Evolutionary conservation across 2,329 filamentous ascomycete species (phyloP).

Genomic region (Trichoderma sp.): DNA sequence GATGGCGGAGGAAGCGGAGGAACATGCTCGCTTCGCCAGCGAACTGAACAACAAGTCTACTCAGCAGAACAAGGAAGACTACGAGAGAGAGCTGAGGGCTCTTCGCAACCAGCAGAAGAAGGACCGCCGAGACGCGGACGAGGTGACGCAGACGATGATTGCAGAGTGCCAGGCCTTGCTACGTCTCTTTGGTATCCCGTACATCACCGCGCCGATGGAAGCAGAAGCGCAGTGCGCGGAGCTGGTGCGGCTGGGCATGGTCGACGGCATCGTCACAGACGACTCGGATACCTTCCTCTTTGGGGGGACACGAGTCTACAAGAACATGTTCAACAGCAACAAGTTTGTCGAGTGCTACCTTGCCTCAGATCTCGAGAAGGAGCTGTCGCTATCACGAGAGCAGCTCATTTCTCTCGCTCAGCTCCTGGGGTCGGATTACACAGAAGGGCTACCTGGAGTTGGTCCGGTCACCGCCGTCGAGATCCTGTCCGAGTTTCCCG

Average conservation of each 20-base stretch:
- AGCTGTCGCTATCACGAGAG: conserved; percentile 82
- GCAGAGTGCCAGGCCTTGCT: conserved; percentile 91
- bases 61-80: conserved; percentile 72
- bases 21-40: conserved; percentile 90
- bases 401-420: conserved; percentile 90
- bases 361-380: conserved; percentile 77
- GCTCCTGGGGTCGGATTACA: conserved; percentile 91
- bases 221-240: conserved; percentile 97
- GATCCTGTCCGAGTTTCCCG: conserved; percentile 85
- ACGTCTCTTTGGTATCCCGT: conserved; percentile 87
- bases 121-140: conserved; percentile 91
- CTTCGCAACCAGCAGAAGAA: conserved; percentile 95
- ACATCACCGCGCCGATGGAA: conserved; percentile 98
- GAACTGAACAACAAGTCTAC: conserved; percentile 77
- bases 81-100: conserved; percentile 83
- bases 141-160: conserved; percentile 95
- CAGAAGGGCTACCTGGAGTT: conserved; percentile 85
- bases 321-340: conserved; percentile 99
- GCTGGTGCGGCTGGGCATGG: conserved; percentile 80
- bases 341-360: conserved; percentile 98
- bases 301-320: conserved; percentile 93
- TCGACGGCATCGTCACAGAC: conserved; percentile 97
- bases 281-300: conserved; percentile 97
- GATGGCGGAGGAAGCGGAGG: conserved; percentile 86
- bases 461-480: conserved; percentile 94